These are phyloP conservation scores for Lolium rigidum DNA, from an alignment of 176 grass and related monocot species.

Conservation along the genomic window DNA sequence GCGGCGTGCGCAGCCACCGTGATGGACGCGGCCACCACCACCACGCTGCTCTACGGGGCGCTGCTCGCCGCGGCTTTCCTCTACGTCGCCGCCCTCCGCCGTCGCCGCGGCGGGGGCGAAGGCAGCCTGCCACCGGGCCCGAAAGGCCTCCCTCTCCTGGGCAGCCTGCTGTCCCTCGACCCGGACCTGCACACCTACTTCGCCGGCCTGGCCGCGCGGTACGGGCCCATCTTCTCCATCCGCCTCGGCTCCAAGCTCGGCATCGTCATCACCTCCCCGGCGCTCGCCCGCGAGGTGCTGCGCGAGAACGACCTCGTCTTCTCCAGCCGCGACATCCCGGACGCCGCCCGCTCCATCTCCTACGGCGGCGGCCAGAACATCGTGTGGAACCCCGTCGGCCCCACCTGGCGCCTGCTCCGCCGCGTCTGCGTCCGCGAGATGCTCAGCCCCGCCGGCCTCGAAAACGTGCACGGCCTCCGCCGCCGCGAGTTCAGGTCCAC, in stretches of 20 bases:
- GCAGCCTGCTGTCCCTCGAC: conserved; percentile 68
- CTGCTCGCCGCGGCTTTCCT: conserved; percentile 43
- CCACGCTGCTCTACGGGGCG: conserved; percentile 43
- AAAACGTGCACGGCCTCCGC: conserved; percentile 59
- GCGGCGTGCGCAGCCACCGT: too few species aligned
- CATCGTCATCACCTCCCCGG: conserved; percentile 59
- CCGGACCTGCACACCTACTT: conserved; percentile 68
- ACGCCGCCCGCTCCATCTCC: conserved; percentile 51
- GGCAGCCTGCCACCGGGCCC: conserved; percentile 55
- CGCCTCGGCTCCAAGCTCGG: conserved; percentile 72
- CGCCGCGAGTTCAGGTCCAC: conserved; percentile 56
- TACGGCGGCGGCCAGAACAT: conserved; percentile 76
- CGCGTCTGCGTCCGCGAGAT: conserved; percentile 72
- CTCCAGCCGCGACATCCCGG: conserved; percentile 61
- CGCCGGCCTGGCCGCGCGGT: conserved; percentile 51
- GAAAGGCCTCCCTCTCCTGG: conserved; percentile 57
- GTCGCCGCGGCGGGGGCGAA: neutral
- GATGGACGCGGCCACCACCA: conserved; percentile 32
- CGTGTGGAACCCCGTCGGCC: conserved; percentile 73
- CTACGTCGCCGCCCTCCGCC: neutral
- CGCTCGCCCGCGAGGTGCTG: conserved; percentile 60
- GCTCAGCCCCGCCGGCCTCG: conserved; percentile 59
- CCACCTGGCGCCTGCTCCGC: conserved; percentile 77
- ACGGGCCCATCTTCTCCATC: conserved; percentile 81
- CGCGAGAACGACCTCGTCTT: conserved; percentile 67